Percentiles rank a stretch among this genome's conserved stretches.
These are phyloP conservation scores for Prunus mira DNA, from an alignment of 306 rosid genomes.

Conservation along the genomic window DNA sequence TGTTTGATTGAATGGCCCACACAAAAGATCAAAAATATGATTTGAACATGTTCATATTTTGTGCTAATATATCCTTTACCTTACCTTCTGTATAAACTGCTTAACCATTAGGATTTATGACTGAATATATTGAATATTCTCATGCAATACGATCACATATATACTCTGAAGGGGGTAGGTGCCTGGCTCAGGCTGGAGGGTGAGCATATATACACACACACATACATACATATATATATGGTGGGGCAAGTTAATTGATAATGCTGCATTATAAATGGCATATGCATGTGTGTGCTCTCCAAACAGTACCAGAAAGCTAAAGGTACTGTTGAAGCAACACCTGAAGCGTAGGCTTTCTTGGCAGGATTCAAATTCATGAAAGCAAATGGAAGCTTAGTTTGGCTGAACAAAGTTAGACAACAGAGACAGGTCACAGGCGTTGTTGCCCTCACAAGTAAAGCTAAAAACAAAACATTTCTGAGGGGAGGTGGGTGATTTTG, in stretches of 20 bases:
- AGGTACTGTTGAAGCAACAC: slow-evolving; percentile 1
- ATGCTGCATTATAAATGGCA: slow-evolving; percentile 5
- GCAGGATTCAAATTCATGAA: not conserved
- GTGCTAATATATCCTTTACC: not conserved
- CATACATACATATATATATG: not conserved
- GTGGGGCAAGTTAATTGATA: not conserved
- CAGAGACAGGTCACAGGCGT: not conserved
- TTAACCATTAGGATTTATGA: not conserved
- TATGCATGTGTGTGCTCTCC: not conserved
- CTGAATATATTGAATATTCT: not conserved
- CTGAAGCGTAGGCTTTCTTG: slow-evolving; percentile 9
- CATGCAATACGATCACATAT: not conserved
- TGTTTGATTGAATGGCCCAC: not conserved
- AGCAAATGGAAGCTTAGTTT: slow-evolving; percentile 1
- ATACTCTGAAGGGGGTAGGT: not conserved
- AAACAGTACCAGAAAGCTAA: not conserved
- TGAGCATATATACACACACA: not conserved
- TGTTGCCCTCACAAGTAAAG: not conserved
- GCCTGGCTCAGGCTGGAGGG: not conserved
- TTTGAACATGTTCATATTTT: not conserved
- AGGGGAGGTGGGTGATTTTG: slow-evolving; percentile 3
- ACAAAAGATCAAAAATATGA: not conserved
- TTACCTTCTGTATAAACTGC: not conserved
- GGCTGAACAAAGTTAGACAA: slow-evolving; percentile 7
- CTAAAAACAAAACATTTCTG: slow-evolving; percentile 2